Evolutionary conservation across 75 land plant species (phyloP).

Genomic region (Pseudotsuga menziesii): DNA sequence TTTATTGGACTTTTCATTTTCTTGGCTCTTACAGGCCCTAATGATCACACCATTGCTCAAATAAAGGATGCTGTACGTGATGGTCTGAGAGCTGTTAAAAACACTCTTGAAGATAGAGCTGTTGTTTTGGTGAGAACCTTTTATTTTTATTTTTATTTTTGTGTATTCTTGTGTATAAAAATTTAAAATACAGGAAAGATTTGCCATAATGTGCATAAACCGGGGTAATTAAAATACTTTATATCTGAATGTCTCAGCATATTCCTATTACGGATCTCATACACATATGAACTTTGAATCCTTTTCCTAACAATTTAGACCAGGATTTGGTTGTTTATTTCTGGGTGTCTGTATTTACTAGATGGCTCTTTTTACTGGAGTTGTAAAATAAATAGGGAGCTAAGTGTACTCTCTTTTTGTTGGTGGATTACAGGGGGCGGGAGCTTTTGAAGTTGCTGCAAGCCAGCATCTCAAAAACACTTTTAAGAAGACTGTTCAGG

Average conservation of each 20-base stretch:
- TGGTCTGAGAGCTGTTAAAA: constrained; percentile 91
- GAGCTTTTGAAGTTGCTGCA: constrained; percentile 99
- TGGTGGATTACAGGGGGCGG: constrained; percentile 68
- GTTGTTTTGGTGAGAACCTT: constrained; percentile 54
- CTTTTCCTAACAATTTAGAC: too few species aligned
- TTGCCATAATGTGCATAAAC: too few species aligned
- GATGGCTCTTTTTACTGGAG: neutral
- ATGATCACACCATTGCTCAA: constrained; percentile 99
- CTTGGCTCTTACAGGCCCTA: constrained; percentile 62
- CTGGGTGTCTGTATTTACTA: too few species aligned
- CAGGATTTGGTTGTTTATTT: neutral
- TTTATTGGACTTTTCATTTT: neutral
- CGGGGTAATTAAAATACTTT: too few species aligned
- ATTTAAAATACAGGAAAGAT: too few species aligned
- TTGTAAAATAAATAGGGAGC: neutral
- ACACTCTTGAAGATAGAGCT: constrained; percentile 95
- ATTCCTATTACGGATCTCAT: too few species aligned
- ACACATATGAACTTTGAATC: neutral
- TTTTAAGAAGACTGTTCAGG: constrained; percentile 90
- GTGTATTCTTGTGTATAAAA: neutral
- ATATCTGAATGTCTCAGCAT: too few species aligned
- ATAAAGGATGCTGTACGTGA: constrained; percentile 99
- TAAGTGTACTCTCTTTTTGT: neutral
- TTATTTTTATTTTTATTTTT: neutral
- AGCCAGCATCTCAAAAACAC: constrained; percentile 84